Percentiles rank a stretch among this genome's conserved stretches.
Conservation (phyloP, 2,329 filamentous ascomycete genomes). For the Alternaria viburni region DNA sequence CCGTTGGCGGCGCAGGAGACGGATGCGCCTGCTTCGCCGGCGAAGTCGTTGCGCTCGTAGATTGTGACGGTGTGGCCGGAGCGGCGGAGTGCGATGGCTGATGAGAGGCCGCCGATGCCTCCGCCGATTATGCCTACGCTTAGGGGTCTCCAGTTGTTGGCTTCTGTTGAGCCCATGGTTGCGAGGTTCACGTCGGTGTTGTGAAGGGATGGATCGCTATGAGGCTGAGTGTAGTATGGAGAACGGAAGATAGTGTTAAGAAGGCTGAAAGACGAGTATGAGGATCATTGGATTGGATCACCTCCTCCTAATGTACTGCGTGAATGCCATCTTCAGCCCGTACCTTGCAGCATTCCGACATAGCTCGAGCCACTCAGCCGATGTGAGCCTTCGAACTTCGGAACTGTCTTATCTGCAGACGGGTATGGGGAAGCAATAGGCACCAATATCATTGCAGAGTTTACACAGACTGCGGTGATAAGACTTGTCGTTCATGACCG, state of each 20-base stretch:
- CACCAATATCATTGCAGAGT: neutral
- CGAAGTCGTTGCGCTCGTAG: conserved; percentile 71
- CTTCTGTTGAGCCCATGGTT: neutral
- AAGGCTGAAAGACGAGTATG: neutral
- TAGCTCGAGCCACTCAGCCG: neutral
- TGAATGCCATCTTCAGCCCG: neutral
- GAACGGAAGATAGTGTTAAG: neutral
- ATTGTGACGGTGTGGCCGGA: conserved; percentile 65
- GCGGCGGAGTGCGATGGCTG: conserved; percentile 59
- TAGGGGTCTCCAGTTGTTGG: conserved; percentile 27
- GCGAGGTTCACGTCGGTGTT: neutral
- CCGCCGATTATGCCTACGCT: conserved; percentile 57
- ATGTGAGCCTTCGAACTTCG: neutral
- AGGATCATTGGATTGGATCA: neutral
- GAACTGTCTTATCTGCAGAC: neutral
- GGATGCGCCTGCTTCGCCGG: conserved; percentile 66
- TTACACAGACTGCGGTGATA: neutral
- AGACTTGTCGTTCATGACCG: neutral
- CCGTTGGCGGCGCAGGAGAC: conserved; percentile 69
- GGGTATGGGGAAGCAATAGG: fast-evolving
- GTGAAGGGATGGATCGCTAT: neutral
- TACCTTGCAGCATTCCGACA: neutral
- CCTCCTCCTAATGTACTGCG: neutral
- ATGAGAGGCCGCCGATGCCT: conserved; percentile 61
- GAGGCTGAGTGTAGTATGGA: neutral